Evolutionary conservation across 2,329 filamentous ascomycete species (phyloP).

Genomic region (Lachnellula arida): DNA sequence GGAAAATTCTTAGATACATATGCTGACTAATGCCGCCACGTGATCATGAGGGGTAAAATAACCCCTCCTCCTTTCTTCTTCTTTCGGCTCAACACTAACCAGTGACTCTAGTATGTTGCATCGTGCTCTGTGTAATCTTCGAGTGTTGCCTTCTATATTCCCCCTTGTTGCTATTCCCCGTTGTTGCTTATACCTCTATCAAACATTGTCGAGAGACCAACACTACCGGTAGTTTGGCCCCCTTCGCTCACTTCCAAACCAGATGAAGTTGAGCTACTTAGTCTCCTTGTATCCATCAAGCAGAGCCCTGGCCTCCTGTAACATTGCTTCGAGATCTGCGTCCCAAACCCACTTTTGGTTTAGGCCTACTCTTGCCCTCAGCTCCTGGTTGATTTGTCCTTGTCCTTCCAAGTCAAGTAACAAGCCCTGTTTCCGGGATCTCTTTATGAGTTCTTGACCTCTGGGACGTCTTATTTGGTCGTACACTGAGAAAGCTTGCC

Average conservation of each 20-base stretch:
- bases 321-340: slow-evolving; percentile 15
- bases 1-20: no score
- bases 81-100: no score
- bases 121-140: no score
- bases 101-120: no score
- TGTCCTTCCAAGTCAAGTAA: slow-evolving; percentile 11
- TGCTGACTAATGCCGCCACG: no score
- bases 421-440: slow-evolving; percentile 35
- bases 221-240: no score
- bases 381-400: slow-evolving; percentile 1
- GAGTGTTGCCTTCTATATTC: no score
- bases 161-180: no score
- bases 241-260: background rate
- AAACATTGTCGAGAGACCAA: no score
- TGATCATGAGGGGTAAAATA: no score
- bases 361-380: slow-evolving; percentile 2
- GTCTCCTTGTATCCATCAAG: background rate
- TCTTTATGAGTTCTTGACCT: slow-evolving; percentile 36
- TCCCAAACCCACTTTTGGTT: slow-evolving; percentile 19
- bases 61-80: no score
- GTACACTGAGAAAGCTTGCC: slow-evolving; percentile 35
- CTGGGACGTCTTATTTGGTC: slow-evolving; percentile 36
- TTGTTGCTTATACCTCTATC: no score
- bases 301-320: slow-evolving; percentile 3
- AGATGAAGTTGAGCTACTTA: background rate